Percentiles rank a stretch among this genome's conserved stretches.
These are phyloP conservation scores for Vitis amurensis DNA, from an alignment of 164 flowering plant species.

Conservation along the genomic window DNA sequence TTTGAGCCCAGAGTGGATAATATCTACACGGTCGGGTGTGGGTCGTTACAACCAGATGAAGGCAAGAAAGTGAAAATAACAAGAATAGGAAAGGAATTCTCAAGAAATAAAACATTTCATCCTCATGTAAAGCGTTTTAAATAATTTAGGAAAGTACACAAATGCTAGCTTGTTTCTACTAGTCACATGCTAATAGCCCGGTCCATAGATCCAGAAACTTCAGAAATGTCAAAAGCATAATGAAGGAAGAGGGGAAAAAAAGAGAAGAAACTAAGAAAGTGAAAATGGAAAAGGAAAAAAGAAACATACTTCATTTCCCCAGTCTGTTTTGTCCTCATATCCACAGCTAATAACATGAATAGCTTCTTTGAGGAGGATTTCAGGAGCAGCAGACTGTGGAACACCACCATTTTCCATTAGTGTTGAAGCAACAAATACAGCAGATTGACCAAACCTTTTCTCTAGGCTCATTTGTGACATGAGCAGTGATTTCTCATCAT, in stretches of 20 bases:
- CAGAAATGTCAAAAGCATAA: background rate
- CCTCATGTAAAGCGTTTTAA: too few relatives aligned
- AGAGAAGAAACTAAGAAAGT: background rate
- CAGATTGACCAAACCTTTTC: conserved; percentile 30
- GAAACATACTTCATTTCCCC: conserved; percentile 24
- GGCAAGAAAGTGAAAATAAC: too few relatives aligned
- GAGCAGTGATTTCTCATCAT: conserved; percentile 24
- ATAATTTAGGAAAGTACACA: too few relatives aligned
- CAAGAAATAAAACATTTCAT: too few relatives aligned
- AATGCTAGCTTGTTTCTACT: too few relatives aligned
- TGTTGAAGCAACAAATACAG: conserved; percentile 25
- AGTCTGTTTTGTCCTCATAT: conserved; percentile 30
- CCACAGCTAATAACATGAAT: conserved; percentile 34
- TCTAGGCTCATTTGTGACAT: conserved; percentile 23
- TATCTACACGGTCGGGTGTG: too few relatives aligned
- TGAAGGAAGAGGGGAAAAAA: background rate
- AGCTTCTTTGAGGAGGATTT: conserved; percentile 28
- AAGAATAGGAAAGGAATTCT: too few relatives aligned
- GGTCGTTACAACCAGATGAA: too few relatives aligned
- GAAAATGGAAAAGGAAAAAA: background rate
- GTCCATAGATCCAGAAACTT: background rate
- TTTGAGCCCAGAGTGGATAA: too few relatives aligned
- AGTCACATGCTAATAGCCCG: too few relatives aligned
- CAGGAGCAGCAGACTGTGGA: conserved; percentile 26
- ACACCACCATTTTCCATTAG: conserved; percentile 33